These are phyloP conservation scores for Carallia pectinifolia DNA, from an alignment of 345 rosid species.

Conservation along the genomic window DNA sequence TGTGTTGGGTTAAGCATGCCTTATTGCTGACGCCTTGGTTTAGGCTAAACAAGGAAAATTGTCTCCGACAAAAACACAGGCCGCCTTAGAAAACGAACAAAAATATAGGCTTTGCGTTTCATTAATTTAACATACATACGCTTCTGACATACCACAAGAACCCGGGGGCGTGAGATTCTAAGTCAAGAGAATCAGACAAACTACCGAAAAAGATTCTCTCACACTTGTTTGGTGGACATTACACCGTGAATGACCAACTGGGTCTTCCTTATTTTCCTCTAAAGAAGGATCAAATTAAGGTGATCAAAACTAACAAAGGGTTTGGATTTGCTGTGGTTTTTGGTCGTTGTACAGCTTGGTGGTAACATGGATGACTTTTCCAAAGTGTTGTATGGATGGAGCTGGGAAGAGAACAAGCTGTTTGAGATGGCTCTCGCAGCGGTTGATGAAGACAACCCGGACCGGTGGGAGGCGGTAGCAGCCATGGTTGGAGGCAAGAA, in stretches of 20 bases:
- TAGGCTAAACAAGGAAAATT: constrained; percentile 30
- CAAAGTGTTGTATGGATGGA: constrained; percentile 48
- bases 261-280: constrained; percentile 1
- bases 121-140: constrained; percentile 1
- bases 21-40: constrained; percentile 36
- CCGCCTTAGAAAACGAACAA: constrained; percentile 26
- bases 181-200: constrained; percentile 25
- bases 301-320: not conserved
- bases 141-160: constrained; percentile 28
- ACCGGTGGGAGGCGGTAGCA: constrained; percentile 61
- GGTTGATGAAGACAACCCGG: constrained; percentile 56
- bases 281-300: not conserved
- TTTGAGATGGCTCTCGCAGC: constrained; percentile 67
- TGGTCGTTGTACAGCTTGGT: not conserved
- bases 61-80: constrained; percentile 25
- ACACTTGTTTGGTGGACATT: constrained; percentile 26
- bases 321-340: not conserved
- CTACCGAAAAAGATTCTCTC: constrained; percentile 21
- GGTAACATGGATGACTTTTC: constrained; percentile 36
- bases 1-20: not conserved
- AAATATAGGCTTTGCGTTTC: constrained; percentile 22
- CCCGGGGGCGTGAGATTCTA: constrained; percentile 27
- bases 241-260: constrained; percentile 16
- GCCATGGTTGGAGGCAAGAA: constrained; percentile 58
- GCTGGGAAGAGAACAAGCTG: constrained; percentile 76